These are phyloP conservation scores for Hypoxylon sp. DNA, from an alignment of 2,329 filamentous ascomycete genomes.

Conservation along the genomic window DNA sequence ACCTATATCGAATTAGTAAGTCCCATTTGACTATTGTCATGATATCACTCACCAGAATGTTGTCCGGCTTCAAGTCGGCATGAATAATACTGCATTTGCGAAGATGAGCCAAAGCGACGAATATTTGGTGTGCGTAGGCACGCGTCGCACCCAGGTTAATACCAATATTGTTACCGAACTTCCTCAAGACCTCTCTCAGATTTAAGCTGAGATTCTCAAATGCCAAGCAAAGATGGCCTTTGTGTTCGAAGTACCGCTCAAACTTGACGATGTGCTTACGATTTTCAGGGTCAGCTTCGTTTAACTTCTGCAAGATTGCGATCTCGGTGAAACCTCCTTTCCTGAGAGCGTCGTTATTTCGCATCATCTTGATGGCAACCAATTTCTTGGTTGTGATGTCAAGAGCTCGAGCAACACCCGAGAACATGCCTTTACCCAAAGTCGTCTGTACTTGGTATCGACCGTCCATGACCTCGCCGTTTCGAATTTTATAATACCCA, in stretches of 20 bases:
- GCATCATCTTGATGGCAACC: slow-evolving; percentile 98
- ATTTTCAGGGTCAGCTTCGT: slow-evolving; percentile 83
- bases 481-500: slow-evolving; percentile 94
- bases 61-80: slow-evolving; percentile 97
- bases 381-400: slow-evolving; percentile 77
- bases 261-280: slow-evolving; percentile 93
- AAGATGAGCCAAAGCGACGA: slow-evolving; percentile 85
- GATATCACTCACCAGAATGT: slow-evolving; percentile 77
- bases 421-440: slow-evolving; percentile 95
- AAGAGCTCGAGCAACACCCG: slow-evolving; percentile 88
- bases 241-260: slow-evolving; percentile 89
- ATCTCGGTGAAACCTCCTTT: slow-evolving; percentile 96
- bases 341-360: slow-evolving; percentile 90
- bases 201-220: slow-evolving; percentile 97
- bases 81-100: slow-evolving; percentile 94
- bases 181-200: slow-evolving; percentile 90
- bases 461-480: slow-evolving; percentile 87
- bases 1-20: slow-evolving; percentile 57
- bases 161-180: slow-evolving; percentile 93
- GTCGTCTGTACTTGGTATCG: slow-evolving; percentile 89
- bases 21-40: slow-evolving; percentile 1
- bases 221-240: slow-evolving; percentile 93
- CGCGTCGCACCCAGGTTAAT: slow-evolving; percentile 89
- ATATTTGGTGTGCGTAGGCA: slow-evolving; percentile 93
- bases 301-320: slow-evolving; percentile 87